phyloP scores from a whole-genome alignment of 495 filamentous ascomycete genomes.

The Chaetomium cochliodes region DNA sequence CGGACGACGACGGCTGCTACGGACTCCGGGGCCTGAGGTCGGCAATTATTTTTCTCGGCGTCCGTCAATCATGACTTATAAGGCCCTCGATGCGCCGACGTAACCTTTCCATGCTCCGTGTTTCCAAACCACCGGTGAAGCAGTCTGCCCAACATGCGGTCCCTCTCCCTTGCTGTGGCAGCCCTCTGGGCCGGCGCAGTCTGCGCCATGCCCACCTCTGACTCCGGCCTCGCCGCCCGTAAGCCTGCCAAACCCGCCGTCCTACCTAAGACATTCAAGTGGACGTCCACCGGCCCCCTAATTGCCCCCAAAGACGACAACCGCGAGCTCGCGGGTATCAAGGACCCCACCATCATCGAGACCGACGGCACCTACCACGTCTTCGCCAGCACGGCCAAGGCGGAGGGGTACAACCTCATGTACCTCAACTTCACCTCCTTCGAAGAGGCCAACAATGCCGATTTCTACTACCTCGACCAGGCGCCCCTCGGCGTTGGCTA shows the following conservation, averaged over 20 bases:
- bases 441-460: conserved; percentile 18
- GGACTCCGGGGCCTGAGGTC: not conserved
- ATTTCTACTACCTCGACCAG: conserved; percentile 31
- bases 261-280: conserved; percentile 23
- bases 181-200: conserved; percentile 9
- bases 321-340: conserved; percentile 30
- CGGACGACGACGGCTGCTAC: not conserved
- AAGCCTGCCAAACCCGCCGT: not conserved
- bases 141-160: not conserved
- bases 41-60: not conserved
- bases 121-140: not conserved
- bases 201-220: conserved; percentile 2
- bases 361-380: conserved; percentile 34
- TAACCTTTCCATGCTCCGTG: not conserved
- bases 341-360: conserved; percentile 30
- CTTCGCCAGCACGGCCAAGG: conserved; percentile 30
- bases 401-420: conserved; percentile 29
- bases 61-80: not conserved
- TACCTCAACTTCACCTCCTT: conserved; percentile 32
- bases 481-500: conserved; percentile 28
- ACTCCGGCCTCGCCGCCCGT: not conserved
- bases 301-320: conserved; percentile 29
- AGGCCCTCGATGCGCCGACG: not conserved
- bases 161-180: not conserved
- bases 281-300: conserved; percentile 29